These are phyloP conservation scores for Pythium grandisporangium DNA, from an alignment of 352 stramenopile species.

Conservation along the genomic window DNA sequence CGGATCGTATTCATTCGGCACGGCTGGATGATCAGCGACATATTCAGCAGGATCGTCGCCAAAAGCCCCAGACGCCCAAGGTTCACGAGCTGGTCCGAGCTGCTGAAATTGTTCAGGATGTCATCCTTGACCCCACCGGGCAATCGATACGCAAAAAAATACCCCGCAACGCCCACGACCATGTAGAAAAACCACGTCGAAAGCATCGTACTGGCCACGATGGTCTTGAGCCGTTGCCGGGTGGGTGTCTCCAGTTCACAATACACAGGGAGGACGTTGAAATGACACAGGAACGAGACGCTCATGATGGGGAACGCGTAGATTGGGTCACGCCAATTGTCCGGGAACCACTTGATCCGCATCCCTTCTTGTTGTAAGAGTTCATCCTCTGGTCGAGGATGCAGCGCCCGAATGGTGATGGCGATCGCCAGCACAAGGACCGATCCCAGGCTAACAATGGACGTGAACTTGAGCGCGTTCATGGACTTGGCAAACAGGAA, in stretches of 20 bases:
- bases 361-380: conserved; percentile 8
- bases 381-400: conserved; percentile 12
- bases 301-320: conserved; percentile 94
- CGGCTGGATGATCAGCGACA: conserved; percentile 84
- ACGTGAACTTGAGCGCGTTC: conserved; percentile 72
- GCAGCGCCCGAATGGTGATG: conserved; percentile 48
- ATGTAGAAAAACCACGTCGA: conserved; percentile 93
- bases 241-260: conserved; percentile 93
- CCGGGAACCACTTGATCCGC: conserved; percentile 53
- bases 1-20: conserved; percentile 70
- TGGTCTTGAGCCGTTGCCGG: conserved; percentile 85
- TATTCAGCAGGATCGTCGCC: conserved; percentile 72
- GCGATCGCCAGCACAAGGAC: conserved; percentile 67
- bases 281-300: conserved; percentile 96
- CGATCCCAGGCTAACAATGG: conserved; percentile 62
- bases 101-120: conserved; percentile 84
- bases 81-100: conserved; percentile 72
- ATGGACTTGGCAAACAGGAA: conserved; percentile 70
- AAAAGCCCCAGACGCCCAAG: conserved; percentile 68
- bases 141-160: conserved; percentile 76
- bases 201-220: conserved; percentile 91
- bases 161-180: conserved; percentile 88
- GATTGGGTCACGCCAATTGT: conserved; percentile 50
- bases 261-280: conserved; percentile 97
- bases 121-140: conserved; percentile 62